A percentile compares a stretch with the other conserved stretches of the same genome.
phyloP scores from a whole-genome alignment of 2,329 filamentous ascomycete genomes.

The Aspergillus carbonarius region DNA sequence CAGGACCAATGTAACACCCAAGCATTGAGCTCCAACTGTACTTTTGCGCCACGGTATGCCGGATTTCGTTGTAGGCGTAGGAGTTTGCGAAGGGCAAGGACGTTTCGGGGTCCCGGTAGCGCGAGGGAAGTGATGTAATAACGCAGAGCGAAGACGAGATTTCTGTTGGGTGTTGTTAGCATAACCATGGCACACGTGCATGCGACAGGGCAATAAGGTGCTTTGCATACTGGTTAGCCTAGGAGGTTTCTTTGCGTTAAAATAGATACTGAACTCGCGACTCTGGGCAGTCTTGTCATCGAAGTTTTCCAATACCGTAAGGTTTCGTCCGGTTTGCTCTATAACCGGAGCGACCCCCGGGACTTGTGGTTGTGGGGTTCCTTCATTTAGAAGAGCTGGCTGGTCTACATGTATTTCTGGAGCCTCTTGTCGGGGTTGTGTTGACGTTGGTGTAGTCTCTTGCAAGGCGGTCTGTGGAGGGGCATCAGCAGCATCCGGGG shows the following conservation, averaged over 20 bases:
- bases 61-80: constrained; percentile 75
- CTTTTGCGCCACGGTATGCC: constrained; percentile 68
- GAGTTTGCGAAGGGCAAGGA: constrained; percentile 77
- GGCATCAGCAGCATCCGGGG: neutral
- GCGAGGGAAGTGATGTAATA: constrained; percentile 78
- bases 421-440: constrained; percentile 9
- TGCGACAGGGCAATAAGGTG: neutral
- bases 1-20: constrained; percentile 76
- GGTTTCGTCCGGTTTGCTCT: constrained; percentile 55
- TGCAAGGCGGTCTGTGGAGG: constrained; percentile 7
- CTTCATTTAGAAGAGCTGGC: constrained; percentile 12
- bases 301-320: constrained; percentile 60
- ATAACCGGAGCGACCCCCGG: constrained; percentile 39
- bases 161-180: constrained; percentile 33
- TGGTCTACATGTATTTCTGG: constrained; percentile 21
- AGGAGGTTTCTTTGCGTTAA: constrained; percentile 51
- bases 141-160: constrained; percentile 63
- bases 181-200: neutral
- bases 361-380: constrained; percentile 25
- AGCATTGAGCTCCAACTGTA: constrained; percentile 80
- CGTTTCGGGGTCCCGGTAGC: constrained; percentile 81
- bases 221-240: constrained; percentile 48
- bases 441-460: neutral
- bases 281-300: constrained; percentile 56
- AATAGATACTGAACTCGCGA: constrained; percentile 56